Evolutionary conservation across 305 asterid species (phyloP), one percentile per base, ranked within the genome.

Genomic region (Fraxinus floribunda): DNA sequence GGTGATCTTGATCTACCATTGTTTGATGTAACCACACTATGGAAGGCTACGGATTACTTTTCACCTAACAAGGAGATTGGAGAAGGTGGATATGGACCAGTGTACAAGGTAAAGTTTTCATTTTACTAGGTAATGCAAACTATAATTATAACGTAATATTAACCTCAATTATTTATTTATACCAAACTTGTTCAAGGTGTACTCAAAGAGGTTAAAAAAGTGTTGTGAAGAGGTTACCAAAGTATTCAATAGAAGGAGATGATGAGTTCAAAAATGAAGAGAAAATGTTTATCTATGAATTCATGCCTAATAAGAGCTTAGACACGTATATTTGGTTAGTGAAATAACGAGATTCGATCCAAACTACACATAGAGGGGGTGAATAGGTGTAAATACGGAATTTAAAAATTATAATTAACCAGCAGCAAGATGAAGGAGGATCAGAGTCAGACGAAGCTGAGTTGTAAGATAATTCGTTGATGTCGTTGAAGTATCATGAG

Each of bases 241-340:
- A 79, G 18, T 26, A 68, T 30, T 79, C 82, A 5, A 1, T 57
- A 9, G 77, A 79, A 79, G 77, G 26, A 24, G 26, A 22, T 20
- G 66, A 79, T 13, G 77, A 66, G 76, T 78, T 78, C 39, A 36
- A 13, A 78, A 60, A 35, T 10, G 81, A 60, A 57, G 81, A 78
- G 60, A 78, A 3, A 32, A 57, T 62, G 75, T 41, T 62, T n/a
- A 62, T 64, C 32, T 78, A 22, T 35, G 81, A 78, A 35, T 78
- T 32, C 81, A 60, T 78, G 81, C 75, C 75, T 2, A 78, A 78
- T 18, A 62, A 78, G 15, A 78, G 75, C 81, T 62, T 78, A 75
- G 75, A 62, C 57, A 35, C 36, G 13, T 7, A 79, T 38, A 35
- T 79, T 79, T 22, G 76, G 76, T 79, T 36, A 79, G 82, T 79